phyloP scores from a whole-genome alignment of 1,139 yeast genomes.

The Geotrichum fermentans region DNA sequence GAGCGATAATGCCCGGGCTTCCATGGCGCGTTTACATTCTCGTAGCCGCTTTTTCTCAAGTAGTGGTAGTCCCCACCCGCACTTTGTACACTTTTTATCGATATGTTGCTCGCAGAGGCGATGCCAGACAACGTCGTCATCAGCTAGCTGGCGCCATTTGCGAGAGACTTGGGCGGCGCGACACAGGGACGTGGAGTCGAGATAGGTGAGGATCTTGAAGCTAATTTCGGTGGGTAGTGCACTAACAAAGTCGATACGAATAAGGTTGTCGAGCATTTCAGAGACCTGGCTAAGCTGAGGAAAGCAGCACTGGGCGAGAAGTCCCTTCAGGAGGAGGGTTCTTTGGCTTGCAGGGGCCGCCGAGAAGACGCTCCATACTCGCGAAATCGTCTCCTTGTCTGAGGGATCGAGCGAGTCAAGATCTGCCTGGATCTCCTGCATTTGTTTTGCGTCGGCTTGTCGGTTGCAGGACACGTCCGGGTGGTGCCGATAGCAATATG shows the following conservation, averaged over 20 bases:
- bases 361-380: constrained; percentile 73
- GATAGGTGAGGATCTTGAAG: constrained; percentile 74
- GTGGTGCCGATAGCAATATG: constrained; percentile 83
- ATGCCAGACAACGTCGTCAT: constrained; percentile 96
- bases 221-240: constrained; percentile 83
- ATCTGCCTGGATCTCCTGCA: constrained; percentile 53
- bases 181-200: constrained; percentile 88
- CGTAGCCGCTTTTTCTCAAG: constrained; percentile 46
- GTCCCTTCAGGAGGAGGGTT: constrained; percentile 71
- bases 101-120: constrained; percentile 98
- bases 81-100: constrained; percentile 92
- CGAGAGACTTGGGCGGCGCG: constrained; percentile 88
- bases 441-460: constrained; percentile 60
- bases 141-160: constrained; percentile 83
- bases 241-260: constrained; percentile 81
- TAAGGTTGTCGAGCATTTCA: constrained; percentile 69
- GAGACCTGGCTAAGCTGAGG: constrained; percentile 85
- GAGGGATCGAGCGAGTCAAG: constrained; percentile 46
- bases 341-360: constrained; percentile 69
- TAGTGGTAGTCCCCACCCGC: constrained; percentile 98
- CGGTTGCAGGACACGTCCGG: constrained; percentile 76
- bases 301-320: constrained; percentile 86
- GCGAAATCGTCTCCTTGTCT: constrained; percentile 67
- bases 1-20: constrained; percentile 24
- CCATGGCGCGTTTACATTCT: constrained; percentile 33